Evolutionary conservation across 1,284 basidiomycete species (phyloP).

Genomic region (Ceratorhiza oryzae-sativae): DNA sequence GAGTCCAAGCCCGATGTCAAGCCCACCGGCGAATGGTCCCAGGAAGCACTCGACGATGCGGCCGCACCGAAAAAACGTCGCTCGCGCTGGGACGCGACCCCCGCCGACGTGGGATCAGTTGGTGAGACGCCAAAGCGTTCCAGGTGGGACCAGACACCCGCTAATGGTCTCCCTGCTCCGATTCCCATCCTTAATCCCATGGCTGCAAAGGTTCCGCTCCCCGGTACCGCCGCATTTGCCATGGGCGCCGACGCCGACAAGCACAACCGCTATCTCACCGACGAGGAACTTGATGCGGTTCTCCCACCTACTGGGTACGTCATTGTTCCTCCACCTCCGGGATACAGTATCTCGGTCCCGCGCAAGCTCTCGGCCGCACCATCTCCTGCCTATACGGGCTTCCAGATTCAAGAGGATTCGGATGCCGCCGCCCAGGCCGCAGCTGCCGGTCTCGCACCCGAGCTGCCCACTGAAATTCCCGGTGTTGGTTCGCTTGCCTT

Average conservation of each 20-base stretch:
- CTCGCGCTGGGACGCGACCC: slow-evolving; percentile 93
- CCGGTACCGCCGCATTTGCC: slow-evolving; percentile 44
- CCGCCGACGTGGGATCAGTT: slow-evolving; percentile 62
- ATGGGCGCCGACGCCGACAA: slow-evolving; percentile 67
- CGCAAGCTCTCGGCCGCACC: slow-evolving; percentile 74
- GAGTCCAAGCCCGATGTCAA: slow-evolving; percentile 55
- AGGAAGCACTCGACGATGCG: slow-evolving; percentile 71
- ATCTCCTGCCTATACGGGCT: slow-evolving; percentile 78
- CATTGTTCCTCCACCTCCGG: slow-evolving; percentile 92
- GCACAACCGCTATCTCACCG: slow-evolving; percentile 91
- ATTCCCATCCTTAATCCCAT: slow-evolving; percentile 44
- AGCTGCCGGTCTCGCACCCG: slow-evolving; percentile 90
- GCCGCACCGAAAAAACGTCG: slow-evolving; percentile 86
- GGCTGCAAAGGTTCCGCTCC: slow-evolving; percentile 44
- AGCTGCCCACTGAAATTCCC: slow-evolving; percentile 98
- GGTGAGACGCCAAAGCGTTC: slow-evolving; percentile 80
- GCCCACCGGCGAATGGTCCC: slow-evolving; percentile 70
- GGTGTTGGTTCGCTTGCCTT: slow-evolving; percentile 97
- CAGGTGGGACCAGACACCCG: slow-evolving; percentile 91
- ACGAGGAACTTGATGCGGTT: slow-evolving; percentile 93
- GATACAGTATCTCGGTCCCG: slow-evolving; percentile 83
- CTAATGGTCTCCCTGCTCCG: slow-evolving; percentile 46
- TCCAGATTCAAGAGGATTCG: slow-evolving; percentile 95
- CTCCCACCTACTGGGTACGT: slow-evolving; percentile 88
- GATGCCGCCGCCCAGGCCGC: slow-evolving; percentile 86